Base-by-base conservation (phyloP, 1,139 yeast species). In the Taphrina betulina region DNA sequence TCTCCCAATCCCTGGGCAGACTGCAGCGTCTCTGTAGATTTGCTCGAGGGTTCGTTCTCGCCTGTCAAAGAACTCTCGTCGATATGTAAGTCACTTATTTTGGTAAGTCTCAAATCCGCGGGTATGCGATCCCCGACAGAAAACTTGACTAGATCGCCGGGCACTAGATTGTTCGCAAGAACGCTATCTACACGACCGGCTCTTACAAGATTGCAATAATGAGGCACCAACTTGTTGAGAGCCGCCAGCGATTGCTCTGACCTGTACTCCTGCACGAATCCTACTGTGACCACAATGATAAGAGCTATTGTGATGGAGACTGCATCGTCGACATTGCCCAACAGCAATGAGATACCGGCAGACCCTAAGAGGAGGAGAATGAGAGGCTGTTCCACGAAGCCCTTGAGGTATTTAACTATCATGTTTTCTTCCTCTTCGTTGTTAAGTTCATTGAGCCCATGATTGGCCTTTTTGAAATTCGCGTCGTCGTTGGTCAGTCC, bases 11-110 rank as follows among this genome's bases (percentile, higher is more conserved):
- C 56, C 67, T 59, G 16, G 62, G 59, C n/a, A 71, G 68, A 2
- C 68, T 61, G 24, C 7, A 80, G 71, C 0, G 75, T 67, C 1
- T 72, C 75, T 2, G 73, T 65, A 12, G 68, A 66, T 66, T 92
- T 92, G 63, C 76, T 77, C 5, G 87, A 94, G 0, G 97, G 96
- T 51, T 82, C 78, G 53, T 87, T 87, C 71, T 92, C 98, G 58
- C 98, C 98, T 1, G 98, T 92, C 63, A 92, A 76, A 67, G 88
- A 88, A 70, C 94, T 82, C 71, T 92, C 97, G 71, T 90, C 97
- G 59, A 92, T 81, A 29, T 83, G 73, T 62, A 92, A 75, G 66
- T 88, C 92, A 20, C 80, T 84, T 1, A 95, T 81, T n/a, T 84
- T 83, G 2, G 82, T 77, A 58, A 92, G 75, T 66, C 97, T 78